Evolutionary conservation across 2,329 filamentous ascomycete species (phyloP).

Genomic region (Gaeumannomyces sp.): DNA sequence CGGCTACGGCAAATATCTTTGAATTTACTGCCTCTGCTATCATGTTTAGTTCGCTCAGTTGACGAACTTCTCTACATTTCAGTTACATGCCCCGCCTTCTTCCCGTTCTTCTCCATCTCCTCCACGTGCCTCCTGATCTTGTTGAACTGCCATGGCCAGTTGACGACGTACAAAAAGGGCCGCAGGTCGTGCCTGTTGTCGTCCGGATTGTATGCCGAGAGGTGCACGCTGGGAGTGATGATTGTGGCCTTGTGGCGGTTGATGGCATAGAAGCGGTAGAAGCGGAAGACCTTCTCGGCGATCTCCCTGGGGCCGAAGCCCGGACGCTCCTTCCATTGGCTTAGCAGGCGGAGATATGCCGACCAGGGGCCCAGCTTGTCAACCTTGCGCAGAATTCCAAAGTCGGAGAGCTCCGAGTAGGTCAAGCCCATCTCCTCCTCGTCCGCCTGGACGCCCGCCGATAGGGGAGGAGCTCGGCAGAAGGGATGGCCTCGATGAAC

Average conservation of each 20-base stretch:
- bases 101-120: constrained; percentile 24
- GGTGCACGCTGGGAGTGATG: constrained; percentile 50
- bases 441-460: constrained; percentile 33
- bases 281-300: constrained; percentile 36
- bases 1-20: no score
- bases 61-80: neutral
- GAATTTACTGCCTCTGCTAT: no score
- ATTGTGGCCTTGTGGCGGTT: constrained; percentile 62
- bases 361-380: constrained; percentile 36
- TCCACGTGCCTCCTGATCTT: constrained; percentile 34
- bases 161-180: constrained; percentile 34
- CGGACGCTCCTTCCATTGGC: constrained; percentile 28
- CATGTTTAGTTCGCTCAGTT: no score
- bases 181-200: constrained; percentile 34
- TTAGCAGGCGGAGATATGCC: constrained; percentile 31
- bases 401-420: constrained; percentile 33
- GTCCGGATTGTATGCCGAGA: constrained; percentile 31
- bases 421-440: constrained; percentile 38
- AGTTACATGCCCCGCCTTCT: constrained; percentile 10
- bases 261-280: constrained; percentile 48
- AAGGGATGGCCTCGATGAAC: constrained; percentile 54
- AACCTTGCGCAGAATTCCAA: constrained; percentile 32
- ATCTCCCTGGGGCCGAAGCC: constrained; percentile 29
- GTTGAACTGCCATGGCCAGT: constrained; percentile 33
- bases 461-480: constrained; percentile 43